Evolutionary conservation across 495 filamentous ascomycete genomes (phyloP).

Genomic region (Letharia lupina): DNA sequence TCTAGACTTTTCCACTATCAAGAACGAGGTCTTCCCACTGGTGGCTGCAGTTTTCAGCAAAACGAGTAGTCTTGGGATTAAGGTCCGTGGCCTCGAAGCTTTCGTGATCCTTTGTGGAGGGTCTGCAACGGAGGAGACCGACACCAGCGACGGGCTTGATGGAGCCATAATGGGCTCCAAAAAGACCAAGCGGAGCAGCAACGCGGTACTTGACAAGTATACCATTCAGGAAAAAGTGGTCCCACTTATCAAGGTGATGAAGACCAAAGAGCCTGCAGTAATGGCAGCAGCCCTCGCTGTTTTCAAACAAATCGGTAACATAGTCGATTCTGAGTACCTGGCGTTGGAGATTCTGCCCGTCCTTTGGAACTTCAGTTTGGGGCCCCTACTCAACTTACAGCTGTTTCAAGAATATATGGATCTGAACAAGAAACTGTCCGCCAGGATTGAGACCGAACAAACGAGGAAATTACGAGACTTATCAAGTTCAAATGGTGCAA

Average conservation of each 20-base stretch:
- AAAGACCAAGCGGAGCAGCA: constrained; percentile 47
- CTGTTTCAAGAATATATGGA: constrained; percentile 87
- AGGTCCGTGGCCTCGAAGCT: constrained; percentile 81
- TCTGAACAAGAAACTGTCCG: constrained; percentile 71
- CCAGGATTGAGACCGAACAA: constrained; percentile 78
- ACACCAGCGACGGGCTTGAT: constrained; percentile 59
- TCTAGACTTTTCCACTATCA: constrained; percentile 91
- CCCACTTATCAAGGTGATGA: constrained; percentile 82
- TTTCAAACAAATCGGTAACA: constrained; percentile 67
- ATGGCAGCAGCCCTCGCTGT: constrained; percentile 91
- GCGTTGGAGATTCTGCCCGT: constrained; percentile 84
- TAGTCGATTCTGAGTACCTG: constrained; percentile 86
- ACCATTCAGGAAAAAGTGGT: constrained; percentile 96
- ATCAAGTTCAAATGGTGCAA: constrained; percentile 31
- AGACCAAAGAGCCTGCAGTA: constrained; percentile 94
- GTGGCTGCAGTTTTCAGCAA: constrained; percentile 83
- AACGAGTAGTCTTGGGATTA: constrained; percentile 87
- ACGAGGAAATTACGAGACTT: constrained; percentile 79
- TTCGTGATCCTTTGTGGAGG: constrained; percentile 86
- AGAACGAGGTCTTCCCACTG: constrained; percentile 88
- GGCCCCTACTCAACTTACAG: constrained; percentile 73
- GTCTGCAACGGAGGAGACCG: constrained; percentile 30
- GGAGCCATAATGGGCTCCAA: constrained; percentile 47
- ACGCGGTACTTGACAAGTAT: constrained; percentile 85
- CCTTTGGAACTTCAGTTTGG: constrained; percentile 86